A percentile compares a stretch with the other conserved stretches of the same genome.
These are phyloP conservation scores for Paecilomyces formosus DNA, from an alignment of 2,329 filamentous ascomycete genomes.

Conservation along the genomic window DNA sequence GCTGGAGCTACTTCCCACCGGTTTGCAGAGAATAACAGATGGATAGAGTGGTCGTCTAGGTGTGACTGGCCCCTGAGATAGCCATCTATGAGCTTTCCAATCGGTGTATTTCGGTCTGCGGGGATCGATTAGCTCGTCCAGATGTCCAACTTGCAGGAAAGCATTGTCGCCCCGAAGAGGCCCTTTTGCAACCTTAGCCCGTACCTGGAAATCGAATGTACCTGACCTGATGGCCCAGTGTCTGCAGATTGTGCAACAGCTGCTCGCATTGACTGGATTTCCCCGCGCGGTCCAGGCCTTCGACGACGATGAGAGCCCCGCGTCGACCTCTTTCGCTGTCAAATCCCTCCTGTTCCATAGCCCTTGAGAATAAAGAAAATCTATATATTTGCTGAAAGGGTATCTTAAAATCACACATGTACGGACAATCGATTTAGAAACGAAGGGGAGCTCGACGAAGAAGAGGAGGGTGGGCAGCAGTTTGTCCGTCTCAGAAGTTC, in stretches of 20 bases:
- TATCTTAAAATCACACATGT: not conserved
- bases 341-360: not conserved
- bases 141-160: not conserved
- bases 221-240: constrained; percentile 46
- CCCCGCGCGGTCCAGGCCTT: constrained; percentile 82
- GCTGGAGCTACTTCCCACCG: constrained; percentile 62
- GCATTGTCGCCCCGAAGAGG: not conserved
- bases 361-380: not conserved
- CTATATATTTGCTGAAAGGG: not conserved
- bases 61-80: constrained; percentile 68
- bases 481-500: not conserved
- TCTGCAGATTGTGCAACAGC: constrained; percentile 49
- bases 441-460: not conserved
- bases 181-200: not conserved
- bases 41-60: constrained; percentile 81
- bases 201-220: constrained; percentile 61
- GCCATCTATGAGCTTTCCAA: constrained; percentile 76
- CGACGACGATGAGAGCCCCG: constrained; percentile 73
- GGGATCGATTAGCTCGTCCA: constrained; percentile 1
- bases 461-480: not conserved
- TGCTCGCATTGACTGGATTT: constrained; percentile 84
- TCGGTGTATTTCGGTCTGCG: constrained; percentile 71
- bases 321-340: constrained; percentile 28
- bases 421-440: not conserved
- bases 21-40: constrained; percentile 85